Evolutionary conservation across 495 filamentous ascomycete genomes (phyloP), one percentile per base, ranked within the genome.

Genomic region (Cercophora scortea): DNA sequence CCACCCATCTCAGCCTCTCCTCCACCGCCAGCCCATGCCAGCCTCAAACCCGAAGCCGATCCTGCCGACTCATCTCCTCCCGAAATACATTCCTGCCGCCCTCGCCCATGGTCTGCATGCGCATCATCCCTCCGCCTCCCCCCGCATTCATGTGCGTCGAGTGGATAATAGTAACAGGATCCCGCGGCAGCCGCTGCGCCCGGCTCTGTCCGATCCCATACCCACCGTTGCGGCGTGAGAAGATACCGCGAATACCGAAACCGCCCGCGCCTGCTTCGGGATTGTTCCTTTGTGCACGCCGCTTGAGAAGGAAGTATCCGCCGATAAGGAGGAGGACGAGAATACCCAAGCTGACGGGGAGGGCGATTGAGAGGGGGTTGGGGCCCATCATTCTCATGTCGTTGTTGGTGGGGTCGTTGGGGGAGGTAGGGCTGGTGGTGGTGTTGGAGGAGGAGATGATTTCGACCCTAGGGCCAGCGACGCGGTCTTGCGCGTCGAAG

Each of bases 21-120:
- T n/a, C n/a, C n/a, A n/a, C n/a, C n/a, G n/a, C n/a, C n/a, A n/a
- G n/a, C n/a, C n/a, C 36, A 11, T 8, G 36, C 8, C 13, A 38
- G 13, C 13, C 36, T 38, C n/a, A 38, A 38, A 38, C 36, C 2
- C 36, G 10, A 10, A 38, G 9, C 2, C 36, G 9, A 10, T 55
- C 53, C 47, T 55, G 53, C 48, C 53, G 42, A 42, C 49, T 45
- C 47, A 55, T 42, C 53, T 55, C 53, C 36, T 55, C 53, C 47
- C 53, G 33, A 32, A 55, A 55, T 19, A 55, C 48, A 47, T 55
- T 55, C 45, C 51, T 16, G 34, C 47, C 42, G 36, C 44, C 17
- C 32, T 35, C 48, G 2, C 32, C 53, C 53, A 55, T 55, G 12
- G 42, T 49, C 18, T 50, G 47, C 53, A 51, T 50, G 17, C 53